Evolutionary conservation across 2,329 filamentous ascomycete species (phyloP).

Genomic region (Botryotinia globosa): DNA sequence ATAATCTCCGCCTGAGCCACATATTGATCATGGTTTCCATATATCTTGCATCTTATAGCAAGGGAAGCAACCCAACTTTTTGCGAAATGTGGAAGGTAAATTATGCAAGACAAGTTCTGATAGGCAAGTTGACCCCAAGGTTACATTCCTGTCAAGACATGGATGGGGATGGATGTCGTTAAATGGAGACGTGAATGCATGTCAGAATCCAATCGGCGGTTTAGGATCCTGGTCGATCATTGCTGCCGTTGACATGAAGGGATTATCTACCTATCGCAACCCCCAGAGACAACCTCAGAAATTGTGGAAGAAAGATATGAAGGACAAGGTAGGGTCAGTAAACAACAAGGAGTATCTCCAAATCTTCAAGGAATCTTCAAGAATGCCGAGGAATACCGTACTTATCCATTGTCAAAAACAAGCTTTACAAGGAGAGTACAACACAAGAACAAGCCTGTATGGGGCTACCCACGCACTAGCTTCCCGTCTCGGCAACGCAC

Average conservation of each 20-base stretch:
- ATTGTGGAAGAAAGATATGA: not conserved
- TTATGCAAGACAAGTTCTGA: not conserved
- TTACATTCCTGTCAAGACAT: not conserved
- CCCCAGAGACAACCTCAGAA: not conserved
- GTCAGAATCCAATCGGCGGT: constrained; percentile 1
- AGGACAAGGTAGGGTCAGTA: not conserved
- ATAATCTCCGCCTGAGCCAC: not conserved
- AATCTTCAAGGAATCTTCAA: not conserved
- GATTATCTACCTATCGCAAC: not conserved
- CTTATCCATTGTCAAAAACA: not conserved
- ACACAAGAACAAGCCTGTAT: constrained; percentile 1
- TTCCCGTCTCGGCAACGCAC: constrained; percentile 18
- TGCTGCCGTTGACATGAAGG: not conserved
- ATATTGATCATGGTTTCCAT: constrained; percentile 3
- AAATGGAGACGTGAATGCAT: not conserved
- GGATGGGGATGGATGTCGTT: not conserved
- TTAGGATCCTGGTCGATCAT: not conserved
- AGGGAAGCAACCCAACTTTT: not conserved
- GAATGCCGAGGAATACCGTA: not conserved
- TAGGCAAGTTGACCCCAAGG: not conserved
- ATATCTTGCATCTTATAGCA: not conserved
- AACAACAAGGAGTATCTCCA: not conserved
- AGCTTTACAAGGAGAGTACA: not conserved
- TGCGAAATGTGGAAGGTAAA: constrained; percentile 4
- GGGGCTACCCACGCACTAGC: not conserved